Evolutionary conservation across 176 grass and related monocot species (phyloP).

Genomic region (Triticum urartu): DNA sequence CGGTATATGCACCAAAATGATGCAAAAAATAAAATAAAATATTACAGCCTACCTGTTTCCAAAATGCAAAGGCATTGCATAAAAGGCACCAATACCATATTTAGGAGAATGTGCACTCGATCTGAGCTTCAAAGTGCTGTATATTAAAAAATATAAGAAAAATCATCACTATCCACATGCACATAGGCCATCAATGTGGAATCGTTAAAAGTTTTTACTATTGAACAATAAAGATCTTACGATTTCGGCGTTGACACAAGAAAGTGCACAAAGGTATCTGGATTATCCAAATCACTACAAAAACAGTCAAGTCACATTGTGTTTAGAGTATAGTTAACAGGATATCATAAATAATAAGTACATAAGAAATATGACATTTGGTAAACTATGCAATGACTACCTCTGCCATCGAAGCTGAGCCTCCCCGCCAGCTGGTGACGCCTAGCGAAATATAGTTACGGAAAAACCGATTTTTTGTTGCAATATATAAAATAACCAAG

Average conservation of each 20-base stretch:
- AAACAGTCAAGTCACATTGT: neutral
- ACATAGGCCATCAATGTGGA: neutral
- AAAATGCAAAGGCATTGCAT: neutral
- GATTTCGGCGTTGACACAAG: neutral
- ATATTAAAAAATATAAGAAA: neutral
- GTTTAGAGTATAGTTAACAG: neutral
- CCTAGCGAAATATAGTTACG: neutral
- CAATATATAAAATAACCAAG: neutral
- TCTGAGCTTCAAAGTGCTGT: neutral
- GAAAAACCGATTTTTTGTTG: neutral
- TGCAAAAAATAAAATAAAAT: neutral
- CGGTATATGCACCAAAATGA: neutral
- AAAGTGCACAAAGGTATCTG: neutral
- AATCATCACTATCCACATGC: neutral
- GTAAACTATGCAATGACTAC: neutral
- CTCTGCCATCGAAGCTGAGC: constrained; percentile 8
- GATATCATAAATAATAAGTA: neutral
- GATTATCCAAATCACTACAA: neutral
- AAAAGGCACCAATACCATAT: neutral
- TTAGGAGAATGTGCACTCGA: neutral
- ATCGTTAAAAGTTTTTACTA: no score
- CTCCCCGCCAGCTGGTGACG: neutral
- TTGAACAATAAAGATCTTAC: neutral
- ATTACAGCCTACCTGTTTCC: neutral
- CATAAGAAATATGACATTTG: neutral